Percentiles rank a stretch among this genome's conserved stretches.
These are phyloP conservation scores for Solanum chiquidenum DNA, from an alignment of 257 asterid genomes.

Conservation along the genomic window DNA sequence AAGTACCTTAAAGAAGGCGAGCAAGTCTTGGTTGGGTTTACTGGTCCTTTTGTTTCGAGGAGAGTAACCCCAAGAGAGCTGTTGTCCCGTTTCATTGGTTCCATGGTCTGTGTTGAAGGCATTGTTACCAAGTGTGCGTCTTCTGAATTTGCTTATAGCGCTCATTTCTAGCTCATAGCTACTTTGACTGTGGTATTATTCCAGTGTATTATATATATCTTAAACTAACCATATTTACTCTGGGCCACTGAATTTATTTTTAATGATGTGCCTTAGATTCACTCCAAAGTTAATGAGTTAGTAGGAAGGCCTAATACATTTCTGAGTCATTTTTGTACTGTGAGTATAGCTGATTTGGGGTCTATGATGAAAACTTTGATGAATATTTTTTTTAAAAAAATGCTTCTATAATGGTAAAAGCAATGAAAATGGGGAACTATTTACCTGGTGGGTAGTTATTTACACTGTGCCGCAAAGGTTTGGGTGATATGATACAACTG, in stretches of 20 bases:
- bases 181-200: not conserved
- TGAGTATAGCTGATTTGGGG: not conserved
- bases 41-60: constrained; percentile 91
- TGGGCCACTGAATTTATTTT: not conserved
- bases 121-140: constrained; percentile 76
- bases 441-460: not conserved
- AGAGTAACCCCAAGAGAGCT: constrained; percentile 95
- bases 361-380: not conserved
- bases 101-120: constrained; percentile 92
- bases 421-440: not conserved
- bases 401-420: not conserved
- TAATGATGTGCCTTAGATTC: not conserved
- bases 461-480: not conserved
- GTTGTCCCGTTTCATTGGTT: constrained; percentile 83
- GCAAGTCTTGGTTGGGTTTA: constrained; percentile 80
- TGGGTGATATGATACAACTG: not conserved
- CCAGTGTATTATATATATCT: not conserved
- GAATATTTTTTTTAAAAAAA: not conserved
- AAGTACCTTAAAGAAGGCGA: constrained; percentile 93
- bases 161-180: not conserved
- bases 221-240: not conserved
- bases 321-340: not conserved
- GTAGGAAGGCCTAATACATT: not conserved
- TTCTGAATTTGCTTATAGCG: not conserved
- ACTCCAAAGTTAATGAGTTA: not conserved